These are phyloP conservation scores for Penicillium sp. DNA, from an alignment of 2,329 filamentous ascomycete species.

Conservation along the genomic window DNA sequence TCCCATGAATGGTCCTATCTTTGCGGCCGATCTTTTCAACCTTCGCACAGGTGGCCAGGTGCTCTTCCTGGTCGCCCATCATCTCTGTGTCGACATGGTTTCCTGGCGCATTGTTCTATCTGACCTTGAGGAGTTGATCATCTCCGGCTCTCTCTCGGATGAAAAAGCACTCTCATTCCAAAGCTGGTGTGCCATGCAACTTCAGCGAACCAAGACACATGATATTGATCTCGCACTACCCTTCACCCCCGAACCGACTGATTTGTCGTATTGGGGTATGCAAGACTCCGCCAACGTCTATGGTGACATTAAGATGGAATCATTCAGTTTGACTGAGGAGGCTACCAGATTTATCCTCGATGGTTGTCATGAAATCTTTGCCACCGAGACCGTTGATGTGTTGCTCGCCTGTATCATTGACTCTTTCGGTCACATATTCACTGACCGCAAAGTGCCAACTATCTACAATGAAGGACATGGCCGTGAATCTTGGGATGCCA, in stretches of 20 bases:
- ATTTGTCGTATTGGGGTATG: conserved; percentile 42
- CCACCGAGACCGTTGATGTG: conserved; percentile 41
- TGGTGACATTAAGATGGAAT: conserved; percentile 35
- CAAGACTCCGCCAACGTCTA: conserved; percentile 32
- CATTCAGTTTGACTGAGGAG: conserved; percentile 34
- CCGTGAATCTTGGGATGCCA: conserved; percentile 46
- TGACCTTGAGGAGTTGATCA: conserved; percentile 37
- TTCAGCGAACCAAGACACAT: conserved; percentile 25
- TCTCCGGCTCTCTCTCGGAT: conserved; percentile 31
- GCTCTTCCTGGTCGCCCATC: conserved; percentile 31
- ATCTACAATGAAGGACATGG: conserved; percentile 54
- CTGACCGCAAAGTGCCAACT: conserved; percentile 42
- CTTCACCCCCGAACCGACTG: conserved; percentile 31
- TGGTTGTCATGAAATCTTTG: conserved; percentile 33
- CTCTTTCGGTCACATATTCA: conserved; percentile 47
- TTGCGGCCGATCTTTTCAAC: conserved; percentile 43
- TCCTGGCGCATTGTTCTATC: conserved; percentile 39
- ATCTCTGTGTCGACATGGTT: conserved; percentile 33
- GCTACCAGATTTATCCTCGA: conserved; percentile 34
- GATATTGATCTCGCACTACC: conserved; percentile 20
- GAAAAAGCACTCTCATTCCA: conserved; percentile 42
- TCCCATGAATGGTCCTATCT: conserved; percentile 35
- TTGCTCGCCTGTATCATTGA: conserved; percentile 40
- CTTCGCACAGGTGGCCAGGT: conserved; percentile 32
- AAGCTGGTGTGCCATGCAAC: conserved; percentile 38